phyloP scores from a whole-genome alignment of 148 eudicot species.

The Nyssa sinensis region DNA sequence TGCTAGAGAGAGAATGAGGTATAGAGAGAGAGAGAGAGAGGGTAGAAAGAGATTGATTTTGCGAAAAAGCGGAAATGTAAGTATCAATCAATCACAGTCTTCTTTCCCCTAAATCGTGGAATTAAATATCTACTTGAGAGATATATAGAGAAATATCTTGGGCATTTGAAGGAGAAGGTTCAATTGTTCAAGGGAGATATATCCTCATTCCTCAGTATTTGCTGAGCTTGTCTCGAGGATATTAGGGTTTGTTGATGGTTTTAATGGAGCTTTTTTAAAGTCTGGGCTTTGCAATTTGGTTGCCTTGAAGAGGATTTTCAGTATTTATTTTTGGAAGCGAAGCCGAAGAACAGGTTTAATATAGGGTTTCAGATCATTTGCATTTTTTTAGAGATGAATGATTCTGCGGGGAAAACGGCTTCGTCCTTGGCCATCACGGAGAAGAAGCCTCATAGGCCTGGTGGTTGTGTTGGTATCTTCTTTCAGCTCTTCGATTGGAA shows the following conservation, averaged over 20 bases:
- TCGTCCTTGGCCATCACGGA: constrained; percentile 63
- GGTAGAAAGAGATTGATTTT: background rate
- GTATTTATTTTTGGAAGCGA: background rate
- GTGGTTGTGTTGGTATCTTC: constrained; percentile 93
- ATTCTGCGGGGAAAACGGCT: constrained; percentile 32
- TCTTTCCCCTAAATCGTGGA: background rate
- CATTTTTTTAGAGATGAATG: constrained; percentile 28
- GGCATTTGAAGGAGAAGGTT: background rate
- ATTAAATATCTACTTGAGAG: background rate
- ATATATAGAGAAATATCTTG: background rate
- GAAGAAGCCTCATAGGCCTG: constrained; percentile 61
- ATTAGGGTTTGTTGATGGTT: background rate
- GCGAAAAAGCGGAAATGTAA: background rate
- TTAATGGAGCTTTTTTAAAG: background rate
- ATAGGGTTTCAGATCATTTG: constrained; percentile 14
- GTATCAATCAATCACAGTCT: background rate
- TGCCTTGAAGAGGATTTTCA: constrained; percentile 7
- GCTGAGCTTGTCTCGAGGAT: background rate
- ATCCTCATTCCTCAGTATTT: background rate
- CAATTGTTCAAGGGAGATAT: no score
- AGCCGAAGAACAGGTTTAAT: background rate
- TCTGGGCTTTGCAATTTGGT: background rate
- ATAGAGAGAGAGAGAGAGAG: background rate
- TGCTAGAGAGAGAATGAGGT: background rate
- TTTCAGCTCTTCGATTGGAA: constrained; percentile 97